These are phyloP conservation scores for Spergularia bocconei DNA, from an alignment of 148 eudicot genomes.

Conservation along the genomic window DNA sequence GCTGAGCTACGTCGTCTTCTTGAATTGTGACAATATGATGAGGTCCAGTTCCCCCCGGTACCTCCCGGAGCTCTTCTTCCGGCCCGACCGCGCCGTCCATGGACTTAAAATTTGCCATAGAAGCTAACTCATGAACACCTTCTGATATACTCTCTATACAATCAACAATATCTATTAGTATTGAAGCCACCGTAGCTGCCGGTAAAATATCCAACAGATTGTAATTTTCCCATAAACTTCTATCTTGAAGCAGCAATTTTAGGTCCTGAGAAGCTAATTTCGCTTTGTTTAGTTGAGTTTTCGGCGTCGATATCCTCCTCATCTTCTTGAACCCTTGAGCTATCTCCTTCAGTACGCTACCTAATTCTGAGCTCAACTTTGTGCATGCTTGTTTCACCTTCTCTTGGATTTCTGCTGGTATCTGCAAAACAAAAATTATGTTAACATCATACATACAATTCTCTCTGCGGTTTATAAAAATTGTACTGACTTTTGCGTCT, in stretches of 20 bases:
- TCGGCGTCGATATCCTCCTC: slow-evolving; percentile 14
- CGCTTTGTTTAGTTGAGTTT: slow-evolving; percentile 27
- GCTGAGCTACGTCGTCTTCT: neutral
- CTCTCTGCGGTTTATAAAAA: no score
- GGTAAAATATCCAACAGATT: slow-evolving; percentile 45
- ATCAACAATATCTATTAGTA: slow-evolving; percentile 45
- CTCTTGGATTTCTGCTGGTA: slow-evolving; percentile 20
- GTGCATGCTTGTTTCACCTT: slow-evolving; percentile 29
- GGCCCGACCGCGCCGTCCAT: slow-evolving; percentile 12
- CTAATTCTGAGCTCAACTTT: slow-evolving; percentile 32
- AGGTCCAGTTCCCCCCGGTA: neutral
- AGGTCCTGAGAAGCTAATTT: slow-evolving; percentile 34
- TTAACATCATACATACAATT: no score
- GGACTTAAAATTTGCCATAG: slow-evolving; percentile 38
- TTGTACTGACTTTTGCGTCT: no score
- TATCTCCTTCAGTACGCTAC: slow-evolving; percentile 34
- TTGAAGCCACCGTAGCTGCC: slow-evolving; percentile 47
- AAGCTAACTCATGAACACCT: slow-evolving; percentile 47
- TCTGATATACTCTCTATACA: slow-evolving; percentile 43
- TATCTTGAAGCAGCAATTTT: slow-evolving; percentile 25
- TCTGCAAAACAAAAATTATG: slow-evolving; percentile 5
- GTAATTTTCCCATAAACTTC: slow-evolving; percentile 23
- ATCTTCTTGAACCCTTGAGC: slow-evolving; percentile 31
- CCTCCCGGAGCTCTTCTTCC: slow-evolving; percentile 2
- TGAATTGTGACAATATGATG: slow-evolving; percentile 19